phyloP scores from a whole-genome alignment of 345 rosid genomes.

The Eucalyptus grandis region DNA sequence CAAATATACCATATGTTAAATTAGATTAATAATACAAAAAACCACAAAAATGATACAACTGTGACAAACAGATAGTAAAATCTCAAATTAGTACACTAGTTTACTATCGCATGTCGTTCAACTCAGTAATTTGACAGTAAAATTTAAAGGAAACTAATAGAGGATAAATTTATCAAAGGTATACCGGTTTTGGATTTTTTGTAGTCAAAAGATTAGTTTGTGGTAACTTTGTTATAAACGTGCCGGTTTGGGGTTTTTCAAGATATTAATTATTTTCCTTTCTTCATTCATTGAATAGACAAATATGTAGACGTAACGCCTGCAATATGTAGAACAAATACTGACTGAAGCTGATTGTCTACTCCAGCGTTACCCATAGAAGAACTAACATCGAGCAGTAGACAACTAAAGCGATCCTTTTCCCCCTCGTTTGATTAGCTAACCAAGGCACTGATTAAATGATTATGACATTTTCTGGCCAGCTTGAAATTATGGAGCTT shows the following conservation, averaged over 20 bases:
- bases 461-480: neutral
- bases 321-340: neutral
- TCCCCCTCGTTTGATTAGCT: neutral
- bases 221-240: accelerated
- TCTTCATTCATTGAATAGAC: neutral
- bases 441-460: neutral
- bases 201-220: too few species aligned
- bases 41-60: too few species aligned
- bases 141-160: too few species aligned
- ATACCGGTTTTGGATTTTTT: accelerated
- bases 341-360: neutral
- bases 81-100: too few species aligned
- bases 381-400: neutral
- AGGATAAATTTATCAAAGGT: accelerated
- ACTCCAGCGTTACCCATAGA: neutral
- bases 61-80: too few species aligned
- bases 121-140: too few species aligned
- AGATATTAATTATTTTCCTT: neutral
- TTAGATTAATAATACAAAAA: too few species aligned
- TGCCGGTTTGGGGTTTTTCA: too few species aligned
- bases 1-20: too few species aligned
- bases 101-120: accelerated
- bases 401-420: neutral
- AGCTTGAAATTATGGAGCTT: neutral
- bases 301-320: neutral